phyloP scores from a whole-genome alignment of 2,329 filamentous ascomycete genomes.

The Fusarium nygamai region DNA sequence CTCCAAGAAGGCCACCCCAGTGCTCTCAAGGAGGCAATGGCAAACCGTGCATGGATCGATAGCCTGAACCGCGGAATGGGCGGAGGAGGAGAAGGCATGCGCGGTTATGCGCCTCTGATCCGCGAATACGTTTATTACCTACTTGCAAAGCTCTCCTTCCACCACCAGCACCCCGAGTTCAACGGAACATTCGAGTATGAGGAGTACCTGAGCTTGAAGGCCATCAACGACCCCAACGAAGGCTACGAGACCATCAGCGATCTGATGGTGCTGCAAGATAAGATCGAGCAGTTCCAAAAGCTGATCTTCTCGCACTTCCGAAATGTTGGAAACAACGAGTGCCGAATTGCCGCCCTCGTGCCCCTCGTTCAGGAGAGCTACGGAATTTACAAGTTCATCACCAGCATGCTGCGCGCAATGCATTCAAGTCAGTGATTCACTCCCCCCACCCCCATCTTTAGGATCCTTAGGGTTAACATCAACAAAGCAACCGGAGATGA shows the following conservation, averaged over 20 bases:
- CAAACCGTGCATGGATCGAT: conserved; percentile 90
- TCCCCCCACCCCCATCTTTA: background rate
- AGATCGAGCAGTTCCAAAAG: conserved; percentile 99
- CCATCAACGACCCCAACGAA: conserved; percentile 98
- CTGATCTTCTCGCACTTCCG: conserved; percentile 98
- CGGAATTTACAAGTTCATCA: conserved; percentile 99
- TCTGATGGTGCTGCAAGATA: conserved; percentile 95
- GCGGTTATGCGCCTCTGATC: conserved; percentile 92
- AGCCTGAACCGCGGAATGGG: conserved; percentile 84
- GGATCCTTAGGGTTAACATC: conserved; percentile 33
- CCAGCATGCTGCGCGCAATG: conserved; percentile 98
- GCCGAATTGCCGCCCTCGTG: conserved; percentile 91
- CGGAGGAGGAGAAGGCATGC: conserved; percentile 84
- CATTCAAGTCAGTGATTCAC: conserved; percentile 76
- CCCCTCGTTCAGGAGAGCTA: conserved; percentile 97
- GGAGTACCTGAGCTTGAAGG: conserved; percentile 97
- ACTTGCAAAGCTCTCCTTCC: conserved; percentile 94
- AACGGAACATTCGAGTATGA: conserved; percentile 99
- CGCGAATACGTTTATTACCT: conserved; percentile 97
- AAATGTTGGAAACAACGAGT: conserved; percentile 92
- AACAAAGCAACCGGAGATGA: conserved; percentile 84
- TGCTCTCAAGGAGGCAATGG: conserved; percentile 87
- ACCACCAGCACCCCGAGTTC: conserved; percentile 96
- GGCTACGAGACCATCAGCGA: conserved; percentile 97
- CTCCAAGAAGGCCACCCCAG: conserved; percentile 95